phyloP scores from a whole-genome alignment of 139 green algal species.

The Closterium sp. region DNA sequence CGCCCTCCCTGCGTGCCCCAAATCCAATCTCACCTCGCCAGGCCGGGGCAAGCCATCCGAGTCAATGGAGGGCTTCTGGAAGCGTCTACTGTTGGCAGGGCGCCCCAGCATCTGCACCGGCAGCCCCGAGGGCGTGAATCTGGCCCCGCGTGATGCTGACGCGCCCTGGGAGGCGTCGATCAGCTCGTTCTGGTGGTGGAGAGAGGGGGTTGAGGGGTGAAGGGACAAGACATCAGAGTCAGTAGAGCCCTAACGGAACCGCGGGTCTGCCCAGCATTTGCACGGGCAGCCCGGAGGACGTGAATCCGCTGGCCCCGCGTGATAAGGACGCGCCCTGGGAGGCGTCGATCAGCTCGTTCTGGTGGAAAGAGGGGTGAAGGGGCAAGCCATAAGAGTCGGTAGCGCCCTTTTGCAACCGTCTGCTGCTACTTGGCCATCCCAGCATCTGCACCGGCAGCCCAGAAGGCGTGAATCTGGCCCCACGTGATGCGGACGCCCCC shows the following conservation, averaged over 20 bases:
- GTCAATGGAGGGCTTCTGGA: neutral
- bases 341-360: too few relatives aligned
- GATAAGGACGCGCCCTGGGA: too few relatives aligned
- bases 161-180: neutral
- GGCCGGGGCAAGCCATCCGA: conserved; percentile 10
- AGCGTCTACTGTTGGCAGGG: neutral
- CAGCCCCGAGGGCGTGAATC: neutral
- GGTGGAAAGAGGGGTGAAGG: neutral
- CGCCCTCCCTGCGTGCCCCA: too few relatives aligned
- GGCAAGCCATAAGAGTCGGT: neutral
- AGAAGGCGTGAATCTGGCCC: neutral
- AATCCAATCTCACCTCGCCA: conserved; percentile 19
- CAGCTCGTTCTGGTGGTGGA: too few relatives aligned
- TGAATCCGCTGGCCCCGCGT: too few relatives aligned
- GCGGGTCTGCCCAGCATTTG: too few relatives aligned
- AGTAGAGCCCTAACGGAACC: too few relatives aligned
- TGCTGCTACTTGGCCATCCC: neutral
- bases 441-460: neutral
- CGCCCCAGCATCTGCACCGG: neutral
- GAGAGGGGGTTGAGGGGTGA: too few relatives aligned
- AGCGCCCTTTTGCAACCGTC: neutral
- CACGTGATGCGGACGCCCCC: neutral
- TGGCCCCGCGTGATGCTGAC: neutral
- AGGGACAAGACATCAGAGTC: too few relatives aligned
- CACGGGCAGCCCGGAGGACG: too few relatives aligned